Base-by-base conservation (phyloP, 345 rosid genomes). In the Noccaea caerulescens region DNA sequence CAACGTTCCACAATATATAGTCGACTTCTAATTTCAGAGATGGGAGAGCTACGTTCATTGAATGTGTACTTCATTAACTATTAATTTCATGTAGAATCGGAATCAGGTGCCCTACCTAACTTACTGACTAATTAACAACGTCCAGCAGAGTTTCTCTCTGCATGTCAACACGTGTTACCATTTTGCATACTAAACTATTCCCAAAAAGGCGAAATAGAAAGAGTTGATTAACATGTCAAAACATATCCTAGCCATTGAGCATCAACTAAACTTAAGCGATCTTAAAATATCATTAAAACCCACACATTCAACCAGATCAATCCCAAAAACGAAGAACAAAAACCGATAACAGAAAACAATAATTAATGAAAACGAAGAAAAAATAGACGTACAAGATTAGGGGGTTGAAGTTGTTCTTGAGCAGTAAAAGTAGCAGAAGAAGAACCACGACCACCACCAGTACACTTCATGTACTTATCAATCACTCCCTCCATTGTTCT, bases 401-500 rank as follows among this genome's bases (percentile, higher is more conserved):
- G 67, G 10, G 76, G 80, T 76, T 76, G 66, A 42, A 70, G 76
- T 41, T 63, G 76, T 63, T 70, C 80, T 69, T 56, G 71, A 69
- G 75, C 66, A 69, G 66, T 53, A 76, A 57, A 62, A 76, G 72
- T 39, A 76, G 80, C 76, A 50, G 76, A 70, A 69, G 80, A 69
- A 76, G 65, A 66, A 75, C 74, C 73, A 60, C 76, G 79, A 47
- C 68, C 68, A 54, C 80, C 83, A 39, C 76, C 74, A 10, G 78
- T 85, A 54, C 79, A 70, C 76, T 79, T 87, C 81, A 43, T 16
- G 80, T 87, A 83, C 87, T 73, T 87, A 77, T 87, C 87, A 69
- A 87, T 75, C 63, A 87, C 60, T 66, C 71, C 91, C 62, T 80
- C 81, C 89, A 84, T 84, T 71, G 80, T 82, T 67, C 91, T 87